Percentiles rank a stretch among this genome's conserved stretches.
These are phyloP conservation scores for Euryodendron excelsum DNA, from an alignment of 148 eudicot species.

Conservation along the genomic window DNA sequence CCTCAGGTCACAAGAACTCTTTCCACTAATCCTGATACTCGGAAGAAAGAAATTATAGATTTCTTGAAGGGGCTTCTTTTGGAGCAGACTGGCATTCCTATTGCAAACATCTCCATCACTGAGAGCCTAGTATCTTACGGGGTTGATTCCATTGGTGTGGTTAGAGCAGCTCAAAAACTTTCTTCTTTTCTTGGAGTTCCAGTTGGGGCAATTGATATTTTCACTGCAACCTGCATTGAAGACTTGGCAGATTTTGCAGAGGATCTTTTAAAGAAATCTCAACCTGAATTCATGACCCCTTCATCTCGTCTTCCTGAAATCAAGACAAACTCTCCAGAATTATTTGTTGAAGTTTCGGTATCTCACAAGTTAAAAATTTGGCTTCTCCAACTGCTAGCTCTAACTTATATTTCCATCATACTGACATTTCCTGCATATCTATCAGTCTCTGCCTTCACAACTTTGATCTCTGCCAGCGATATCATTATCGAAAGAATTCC, in stretches of 20 bases:
- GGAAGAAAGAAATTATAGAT: conserved; percentile 31
- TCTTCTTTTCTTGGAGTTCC: conserved; percentile 48
- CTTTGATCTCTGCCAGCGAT: conserved; percentile 11
- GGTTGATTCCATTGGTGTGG: conserved; percentile 59
- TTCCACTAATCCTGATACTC: conserved; percentile 21
- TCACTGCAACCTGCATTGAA: conserved; percentile 51
- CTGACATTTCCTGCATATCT: conserved; percentile 38
- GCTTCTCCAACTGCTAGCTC: conserved; percentile 35
- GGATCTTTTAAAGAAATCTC: conserved; percentile 36
- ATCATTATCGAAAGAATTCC: background rate
- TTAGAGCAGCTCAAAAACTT: conserved; percentile 62
- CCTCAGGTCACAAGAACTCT: conserved; percentile 11
- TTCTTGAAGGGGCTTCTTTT: conserved; percentile 40
- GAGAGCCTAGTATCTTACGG: conserved; percentile 45
- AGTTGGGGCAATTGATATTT: conserved; percentile 54
- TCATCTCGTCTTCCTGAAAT: conserved; percentile 13
- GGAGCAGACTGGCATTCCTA: conserved; percentile 41
- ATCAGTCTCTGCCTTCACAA: conserved; percentile 31
- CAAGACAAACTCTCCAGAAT: conserved; percentile 17
- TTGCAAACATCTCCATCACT: conserved; percentile 35
- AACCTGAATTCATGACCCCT: conserved; percentile 24
- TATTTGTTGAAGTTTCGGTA: conserved; percentile 29
- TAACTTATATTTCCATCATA: conserved; percentile 29
- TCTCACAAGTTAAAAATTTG: conserved; percentile 24
- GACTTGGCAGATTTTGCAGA: conserved; percentile 47